Percentiles rank a stretch among this genome's conserved stretches.
phyloP scores from a whole-genome alignment of 148 eudicot species.

The Salicornia ramosissima region DNA sequence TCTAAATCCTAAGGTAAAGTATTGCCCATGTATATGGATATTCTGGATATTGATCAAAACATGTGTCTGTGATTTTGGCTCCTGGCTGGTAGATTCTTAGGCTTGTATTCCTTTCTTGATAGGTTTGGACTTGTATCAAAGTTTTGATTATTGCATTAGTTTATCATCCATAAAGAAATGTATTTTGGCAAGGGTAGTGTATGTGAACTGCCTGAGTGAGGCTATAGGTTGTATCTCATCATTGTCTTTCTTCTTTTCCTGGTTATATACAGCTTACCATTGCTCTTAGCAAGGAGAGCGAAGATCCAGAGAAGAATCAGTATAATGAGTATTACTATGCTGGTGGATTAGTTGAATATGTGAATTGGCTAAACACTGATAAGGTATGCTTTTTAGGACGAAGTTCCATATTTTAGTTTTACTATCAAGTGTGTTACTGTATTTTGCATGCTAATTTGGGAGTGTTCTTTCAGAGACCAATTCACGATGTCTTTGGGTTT shows the following conservation, averaged over 20 bases:
- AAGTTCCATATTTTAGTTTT: slow-evolving; percentile 8
- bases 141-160: background rate
- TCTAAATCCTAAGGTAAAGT: slow-evolving; percentile 77
- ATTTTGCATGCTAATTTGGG: slow-evolving; percentile 21
- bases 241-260: slow-evolving; percentile 6
- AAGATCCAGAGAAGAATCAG: slow-evolving; percentile 52
- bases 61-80: background rate
- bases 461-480: slow-evolving; percentile 57
- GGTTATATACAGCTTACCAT: slow-evolving; percentile 58
- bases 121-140: background rate
- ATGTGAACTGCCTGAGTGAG: background rate
- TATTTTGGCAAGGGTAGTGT: background rate
- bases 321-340: slow-evolving; percentile 73
- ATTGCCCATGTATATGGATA: background rate
- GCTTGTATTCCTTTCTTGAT: background rate
- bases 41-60: background rate
- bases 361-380: slow-evolving; percentile 89
- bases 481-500: slow-evolving; percentile 81
- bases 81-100: background rate
- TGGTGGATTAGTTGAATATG: slow-evolving; percentile 90
- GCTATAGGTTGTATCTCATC: background rate
- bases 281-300: slow-evolving; percentile 57
- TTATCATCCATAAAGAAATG: background rate
- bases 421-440: background rate
- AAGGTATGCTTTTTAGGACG: slow-evolving; percentile 41